Evolutionary conservation across 106 monocot genomes (phyloP).

Genomic region (Dendrobium officinale): DNA sequence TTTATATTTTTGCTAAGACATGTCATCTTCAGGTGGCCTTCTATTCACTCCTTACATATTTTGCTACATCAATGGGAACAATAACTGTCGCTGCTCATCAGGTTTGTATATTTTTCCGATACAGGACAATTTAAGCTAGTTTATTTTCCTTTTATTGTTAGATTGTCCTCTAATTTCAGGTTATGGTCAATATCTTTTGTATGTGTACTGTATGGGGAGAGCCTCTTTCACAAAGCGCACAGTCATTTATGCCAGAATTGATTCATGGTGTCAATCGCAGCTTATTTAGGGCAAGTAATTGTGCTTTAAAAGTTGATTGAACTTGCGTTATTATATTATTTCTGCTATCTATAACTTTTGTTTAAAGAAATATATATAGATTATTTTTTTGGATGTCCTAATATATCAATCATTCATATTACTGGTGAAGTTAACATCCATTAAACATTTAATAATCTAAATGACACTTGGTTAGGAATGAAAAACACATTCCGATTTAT

Average conservation of each 20-base stretch:
- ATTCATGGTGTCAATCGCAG: slow-evolving; percentile 76
- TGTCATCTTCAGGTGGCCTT: slow-evolving; percentile 64
- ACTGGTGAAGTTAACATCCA: background rate
- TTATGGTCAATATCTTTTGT: slow-evolving; percentile 85
- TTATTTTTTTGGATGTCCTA: background rate
- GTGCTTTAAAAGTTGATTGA: too few relatives aligned
- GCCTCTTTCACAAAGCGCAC: slow-evolving; percentile 94
- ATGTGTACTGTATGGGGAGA: slow-evolving; percentile 99
- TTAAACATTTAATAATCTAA: background rate
- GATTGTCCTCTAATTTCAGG: slow-evolving; percentile 33
- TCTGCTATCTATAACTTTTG: background rate
- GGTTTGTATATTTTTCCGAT: slow-evolving; percentile 29
- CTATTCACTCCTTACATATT: slow-evolving; percentile 85
- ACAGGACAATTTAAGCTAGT: background rate
- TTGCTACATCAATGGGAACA: slow-evolving; percentile 93
- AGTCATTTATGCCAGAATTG: slow-evolving; percentile 98
- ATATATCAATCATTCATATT: background rate
- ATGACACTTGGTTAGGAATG: too few relatives aligned
- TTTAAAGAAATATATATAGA: background rate
- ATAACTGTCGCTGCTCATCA: slow-evolving; percentile 89
- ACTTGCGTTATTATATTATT: background rate
- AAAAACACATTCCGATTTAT: too few relatives aligned
- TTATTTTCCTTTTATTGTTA: background rate
- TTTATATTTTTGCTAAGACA: background rate
- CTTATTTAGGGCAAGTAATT: slow-evolving; percentile 57